Evolutionary conservation across 257 asterid species (phyloP), one percentile per base, ranked within the genome.

Genomic region (Solanum ahanhuiri): DNA sequence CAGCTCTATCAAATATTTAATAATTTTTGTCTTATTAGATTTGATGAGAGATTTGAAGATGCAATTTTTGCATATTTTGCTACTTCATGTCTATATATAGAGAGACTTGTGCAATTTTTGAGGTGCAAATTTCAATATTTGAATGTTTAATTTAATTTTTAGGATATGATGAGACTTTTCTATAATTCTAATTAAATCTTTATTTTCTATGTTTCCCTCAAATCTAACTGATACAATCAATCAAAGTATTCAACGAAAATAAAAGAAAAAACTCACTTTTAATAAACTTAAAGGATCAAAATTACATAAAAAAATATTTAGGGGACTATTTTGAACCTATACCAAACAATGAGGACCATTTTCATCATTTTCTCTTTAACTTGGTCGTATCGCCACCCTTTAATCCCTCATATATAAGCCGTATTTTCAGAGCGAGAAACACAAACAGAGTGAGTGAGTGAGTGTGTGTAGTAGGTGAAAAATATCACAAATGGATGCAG

Each of bases 401-500:
- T 9, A 72, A 35, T 20, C 30, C 51, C 81, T 34, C 48, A 7
- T 20, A 72, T 72, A 72, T 71, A 34, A 34, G 0, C 81, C 30
- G 51, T 35, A 34, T 72, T 18, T 34, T 72, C 81, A 9, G 18
- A 34, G 81, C 51, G 41, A 72, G 54, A 35, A 10, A 20, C 17
- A 22, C 39, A 12, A 73, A 37, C 54, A 75, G 54, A 34, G 82
- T 1, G 54, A 35, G 54, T 1, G 54, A 35, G 54, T 35, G 39
- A 1, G 39, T 20, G 58, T 0, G 82, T 25, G 66, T 45, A 45
- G 84, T 81, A 28, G 67, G 75, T 9, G 82, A 64, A 28, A 5
- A 33, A 23, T 12, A 86, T 37, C 43, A 28, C 6, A 64, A 41
- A 96, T 96, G 98, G 98, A 93, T 89, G 94, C 98, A 22, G 99